A percentile compares a stretch with the other conserved stretches of the same genome.
These are phyloP conservation scores for Barbatosphaeria neglecta DNA, from an alignment of 495 filamentous ascomycete genomes.

Conservation along the genomic window DNA sequence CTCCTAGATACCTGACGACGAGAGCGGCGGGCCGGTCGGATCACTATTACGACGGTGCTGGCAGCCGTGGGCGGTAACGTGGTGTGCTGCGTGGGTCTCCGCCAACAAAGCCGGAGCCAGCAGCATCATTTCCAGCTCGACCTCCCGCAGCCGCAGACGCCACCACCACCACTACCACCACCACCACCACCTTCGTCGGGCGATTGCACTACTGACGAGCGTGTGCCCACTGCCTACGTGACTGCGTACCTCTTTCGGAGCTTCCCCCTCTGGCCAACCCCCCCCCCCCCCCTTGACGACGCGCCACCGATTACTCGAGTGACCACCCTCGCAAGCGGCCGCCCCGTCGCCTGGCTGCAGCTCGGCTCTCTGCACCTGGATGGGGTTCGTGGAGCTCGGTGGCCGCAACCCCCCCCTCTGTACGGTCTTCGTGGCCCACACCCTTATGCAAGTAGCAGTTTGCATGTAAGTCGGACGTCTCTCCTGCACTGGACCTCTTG, in stretches of 20 bases:
- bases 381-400: not conserved
- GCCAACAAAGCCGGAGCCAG: too few relatives aligned
- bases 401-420: not conserved
- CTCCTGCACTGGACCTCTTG: constrained; percentile 1
- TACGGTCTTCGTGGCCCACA: constrained; percentile 1
- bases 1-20: too few relatives aligned
- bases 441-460: constrained; percentile 12
- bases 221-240: too few relatives aligned
- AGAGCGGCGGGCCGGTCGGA: too few relatives aligned
- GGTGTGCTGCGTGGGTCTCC: not conserved
- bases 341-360: not conserved
- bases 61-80: too few relatives aligned
- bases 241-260: too few relatives aligned
- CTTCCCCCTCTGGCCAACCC: too few relatives aligned
- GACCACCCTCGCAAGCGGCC: not conserved
- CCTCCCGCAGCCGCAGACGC: not conserved
- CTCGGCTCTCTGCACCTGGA: constrained; percentile 1
- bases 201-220: too few relatives aligned
- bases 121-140: not conserved
- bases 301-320: not conserved
- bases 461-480: constrained; percentile 11
- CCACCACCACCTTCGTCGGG: too few relatives aligned
- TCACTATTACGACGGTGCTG: too few relatives aligned
- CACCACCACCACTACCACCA: too few relatives aligned
- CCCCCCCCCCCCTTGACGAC: too few relatives aligned